Percentiles rank a stretch among this genome's conserved stretches.
phyloP scores from a whole-genome alignment of 371 early-diverging fungal genomes.

The Blakeslea trispora region DNA sequence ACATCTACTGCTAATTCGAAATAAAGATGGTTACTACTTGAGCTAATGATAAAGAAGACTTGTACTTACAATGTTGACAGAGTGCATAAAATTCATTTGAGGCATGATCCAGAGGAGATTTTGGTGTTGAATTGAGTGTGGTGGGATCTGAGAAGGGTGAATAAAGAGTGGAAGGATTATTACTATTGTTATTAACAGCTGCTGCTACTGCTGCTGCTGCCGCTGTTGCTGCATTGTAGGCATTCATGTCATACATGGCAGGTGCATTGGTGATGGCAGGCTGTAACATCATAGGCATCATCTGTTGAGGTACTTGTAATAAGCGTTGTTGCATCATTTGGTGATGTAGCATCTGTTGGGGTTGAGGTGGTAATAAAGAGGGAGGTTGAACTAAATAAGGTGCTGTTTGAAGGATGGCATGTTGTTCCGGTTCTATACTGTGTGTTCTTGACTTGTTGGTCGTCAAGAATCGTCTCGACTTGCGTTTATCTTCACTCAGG shows the following conservation, averaged over 20 bases:
- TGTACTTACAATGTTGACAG: slow-evolving; percentile 15
- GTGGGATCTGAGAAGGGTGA: neutral
- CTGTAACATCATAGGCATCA: neutral
- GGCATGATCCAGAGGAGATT: slow-evolving; percentile 9
- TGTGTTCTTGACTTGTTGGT: slow-evolving; percentile 27
- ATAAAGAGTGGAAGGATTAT: neutral
- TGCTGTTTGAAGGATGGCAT: slow-evolving; percentile 2
- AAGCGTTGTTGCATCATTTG: neutral
- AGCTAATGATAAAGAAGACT: neutral
- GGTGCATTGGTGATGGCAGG: neutral
- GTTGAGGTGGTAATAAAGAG: slow-evolving; percentile 5
- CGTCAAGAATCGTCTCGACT: slow-evolving; percentile 24
- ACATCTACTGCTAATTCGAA: slow-evolving; percentile 18
- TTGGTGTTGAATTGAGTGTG: neutral
- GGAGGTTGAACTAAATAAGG: slow-evolving; percentile 1
- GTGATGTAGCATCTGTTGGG: slow-evolving; percentile 8
- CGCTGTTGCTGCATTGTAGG: slow-evolving; percentile 1
- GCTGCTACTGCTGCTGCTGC: slow-evolving; percentile 3
- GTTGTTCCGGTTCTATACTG: slow-evolving; percentile 24
- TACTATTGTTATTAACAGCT: neutral
- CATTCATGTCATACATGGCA: neutral
- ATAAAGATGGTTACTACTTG: neutral
- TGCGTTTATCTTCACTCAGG: slow-evolving; percentile 33
- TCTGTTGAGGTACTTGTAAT: neutral
- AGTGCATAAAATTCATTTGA: slow-evolving; percentile 20